These are phyloP conservation scores for Metarhizium anisopliae DNA, from an alignment of 2,329 filamentous ascomycete genomes.

Conservation along the genomic window DNA sequence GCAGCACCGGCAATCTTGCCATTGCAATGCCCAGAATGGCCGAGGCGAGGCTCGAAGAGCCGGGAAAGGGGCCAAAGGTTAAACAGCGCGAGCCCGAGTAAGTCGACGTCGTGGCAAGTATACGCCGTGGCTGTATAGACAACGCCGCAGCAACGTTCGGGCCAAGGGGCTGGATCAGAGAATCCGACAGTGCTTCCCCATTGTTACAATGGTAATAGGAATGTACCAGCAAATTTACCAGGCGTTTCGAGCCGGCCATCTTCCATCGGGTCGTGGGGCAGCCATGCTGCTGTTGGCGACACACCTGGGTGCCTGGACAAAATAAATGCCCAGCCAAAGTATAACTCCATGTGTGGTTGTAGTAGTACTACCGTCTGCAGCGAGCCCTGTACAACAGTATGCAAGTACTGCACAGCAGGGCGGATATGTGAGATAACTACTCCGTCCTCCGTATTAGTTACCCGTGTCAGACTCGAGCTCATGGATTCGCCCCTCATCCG, in stretches of 20 bases:
- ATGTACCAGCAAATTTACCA: neutral
- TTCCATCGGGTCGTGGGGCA: neutral
- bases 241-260: neutral
- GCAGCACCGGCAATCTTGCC: neutral
- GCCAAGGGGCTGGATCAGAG: constrained; percentile 1
- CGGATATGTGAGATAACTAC: too few relatives aligned
- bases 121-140: constrained; percentile 1
- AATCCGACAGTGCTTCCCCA: neutral
- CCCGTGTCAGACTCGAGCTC: neutral
- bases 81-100: neutral
- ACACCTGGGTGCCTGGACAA: neutral
- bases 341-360: neutral
- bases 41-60: neutral
- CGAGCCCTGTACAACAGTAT: too few relatives aligned
- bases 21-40: neutral
- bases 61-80: neutral
- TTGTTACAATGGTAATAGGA: neutral
- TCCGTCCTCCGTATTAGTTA: too few relatives aligned
- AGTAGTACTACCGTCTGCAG: too few relatives aligned
- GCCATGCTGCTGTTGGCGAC: constrained; percentile 4
- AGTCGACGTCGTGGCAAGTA: neutral
- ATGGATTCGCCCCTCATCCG: neutral
- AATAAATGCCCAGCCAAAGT: neutral
- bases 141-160: constrained; percentile 1
- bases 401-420: too few relatives aligned